A percentile compares a stretch with the other conserved stretches of the same genome.
phyloP scores from a whole-genome alignment of 108 stramenopile species.

The Cyclotella atomus region DNA sequence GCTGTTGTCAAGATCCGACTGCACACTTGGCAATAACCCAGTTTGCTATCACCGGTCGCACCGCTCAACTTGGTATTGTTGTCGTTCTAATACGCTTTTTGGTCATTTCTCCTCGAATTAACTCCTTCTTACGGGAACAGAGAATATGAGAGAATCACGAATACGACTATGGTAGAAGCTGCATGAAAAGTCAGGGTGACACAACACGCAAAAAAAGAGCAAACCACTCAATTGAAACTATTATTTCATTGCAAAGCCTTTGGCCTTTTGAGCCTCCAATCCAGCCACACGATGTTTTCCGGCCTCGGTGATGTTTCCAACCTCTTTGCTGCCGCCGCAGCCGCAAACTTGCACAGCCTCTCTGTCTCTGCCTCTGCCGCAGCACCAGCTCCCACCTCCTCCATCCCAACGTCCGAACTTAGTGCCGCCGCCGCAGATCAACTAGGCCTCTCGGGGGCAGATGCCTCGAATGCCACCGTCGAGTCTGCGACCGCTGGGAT shows the following conservation, averaged over 20 bases:
- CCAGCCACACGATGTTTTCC: background rate
- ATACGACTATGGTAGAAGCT: too few relatives aligned
- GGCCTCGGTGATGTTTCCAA: background rate
- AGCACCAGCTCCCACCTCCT: background rate
- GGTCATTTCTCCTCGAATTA: too few relatives aligned
- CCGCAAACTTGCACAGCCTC: background rate
- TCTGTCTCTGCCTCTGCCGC: background rate
- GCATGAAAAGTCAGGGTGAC: too few relatives aligned
- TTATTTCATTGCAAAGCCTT: background rate
- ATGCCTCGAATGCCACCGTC: background rate
- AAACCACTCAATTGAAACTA: too few relatives aligned
- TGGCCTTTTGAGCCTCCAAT: slow-evolving; percentile 7
- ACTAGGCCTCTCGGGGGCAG: background rate
- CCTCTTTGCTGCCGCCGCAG: slow-evolving; percentile 12
- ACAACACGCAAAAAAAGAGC: too few relatives aligned
- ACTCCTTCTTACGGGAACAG: too few relatives aligned
- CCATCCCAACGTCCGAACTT: background rate
- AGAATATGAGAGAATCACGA: too few relatives aligned
- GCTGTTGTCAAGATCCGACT: too few relatives aligned
- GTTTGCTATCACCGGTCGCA: too few relatives aligned
- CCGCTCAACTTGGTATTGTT: too few relatives aligned
- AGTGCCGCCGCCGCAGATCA: background rate
- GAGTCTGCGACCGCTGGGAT: background rate
- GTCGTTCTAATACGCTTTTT: too few relatives aligned
- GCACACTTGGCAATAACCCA: too few relatives aligned